A percentile compares a stretch with the other conserved stretches of the same genome.
Conservation (phyloP, 768 basidiomycete genomes). For the Hypholoma sublateritium region DNA sequence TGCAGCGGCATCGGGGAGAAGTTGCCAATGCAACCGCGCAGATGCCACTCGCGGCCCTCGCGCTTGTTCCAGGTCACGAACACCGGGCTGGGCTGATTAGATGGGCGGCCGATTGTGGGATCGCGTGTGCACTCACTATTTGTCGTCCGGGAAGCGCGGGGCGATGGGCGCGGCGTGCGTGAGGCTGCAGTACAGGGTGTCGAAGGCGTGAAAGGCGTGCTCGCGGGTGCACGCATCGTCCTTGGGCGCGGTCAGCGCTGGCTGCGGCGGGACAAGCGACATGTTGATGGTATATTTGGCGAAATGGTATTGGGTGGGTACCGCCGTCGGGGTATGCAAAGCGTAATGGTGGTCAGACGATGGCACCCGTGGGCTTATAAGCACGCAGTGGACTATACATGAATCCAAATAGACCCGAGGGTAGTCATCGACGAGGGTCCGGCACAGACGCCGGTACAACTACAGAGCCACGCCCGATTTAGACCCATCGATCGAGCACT, state of each 20-base stretch:
- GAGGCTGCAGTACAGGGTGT: conserved; percentile 77
- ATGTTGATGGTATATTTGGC: conserved; percentile 26
- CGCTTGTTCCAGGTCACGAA: conserved; percentile 97
- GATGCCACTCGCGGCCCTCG: conserved; percentile 55
- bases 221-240: conserved; percentile 60
- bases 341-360: not conserved
- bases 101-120: conserved; percentile 2
- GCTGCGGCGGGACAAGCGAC: conserved; percentile 57
- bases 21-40: conserved; percentile 95
- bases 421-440: not conserved
- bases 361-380: not conserved
- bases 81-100: conserved; percentile 59
- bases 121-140: conserved; percentile 58
- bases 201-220: conserved; percentile 83
- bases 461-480: conserved; percentile 4
- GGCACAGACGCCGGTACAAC: not conserved
- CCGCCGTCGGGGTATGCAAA: not conserved
- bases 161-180: conserved; percentile 53
- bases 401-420: not conserved
- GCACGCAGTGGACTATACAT: not conserved
- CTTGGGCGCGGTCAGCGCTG: conserved; percentile 35
- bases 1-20: conserved; percentile 76
- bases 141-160: conserved; percentile 68
- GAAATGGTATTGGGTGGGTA: too few species aligned
- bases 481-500: not conserved